These are phyloP conservation scores for Coemansia sp. DNA, from an alignment of 192 early-diverging fungal species.

Conservation along the genomic window DNA sequence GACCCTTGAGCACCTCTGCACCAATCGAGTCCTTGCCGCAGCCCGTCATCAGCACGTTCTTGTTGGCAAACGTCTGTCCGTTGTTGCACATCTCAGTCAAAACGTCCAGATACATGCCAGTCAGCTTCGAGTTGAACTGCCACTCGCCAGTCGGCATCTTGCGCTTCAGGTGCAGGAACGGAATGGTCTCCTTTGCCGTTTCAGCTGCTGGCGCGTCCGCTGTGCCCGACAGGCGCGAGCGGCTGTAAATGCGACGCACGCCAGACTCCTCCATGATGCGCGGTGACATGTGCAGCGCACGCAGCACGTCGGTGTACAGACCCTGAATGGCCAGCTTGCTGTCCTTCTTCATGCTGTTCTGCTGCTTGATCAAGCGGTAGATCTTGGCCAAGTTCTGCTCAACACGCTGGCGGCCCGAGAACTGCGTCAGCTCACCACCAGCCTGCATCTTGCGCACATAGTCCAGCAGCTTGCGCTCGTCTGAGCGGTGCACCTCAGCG, in stretches of 20 bases:
- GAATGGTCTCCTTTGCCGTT: constrained; percentile 66
- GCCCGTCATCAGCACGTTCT: constrained; percentile 85
- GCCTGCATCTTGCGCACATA: constrained; percentile 88
- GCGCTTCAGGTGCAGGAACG: constrained; percentile 75
- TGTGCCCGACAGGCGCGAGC: constrained; percentile 30
- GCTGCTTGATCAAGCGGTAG: constrained; percentile 76
- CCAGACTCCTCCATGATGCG: constrained; percentile 64
- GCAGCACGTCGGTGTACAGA: constrained; percentile 71
- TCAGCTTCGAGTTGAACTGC: constrained; percentile 79
- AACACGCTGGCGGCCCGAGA: constrained; percentile 72
- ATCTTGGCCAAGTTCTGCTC: constrained; percentile 76
- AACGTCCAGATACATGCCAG: constrained; percentile 79
- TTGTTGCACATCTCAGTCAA: constrained; percentile 75
- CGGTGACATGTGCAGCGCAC: constrained; percentile 73
- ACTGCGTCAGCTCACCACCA: constrained; percentile 70
- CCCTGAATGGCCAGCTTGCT: constrained; percentile 68
- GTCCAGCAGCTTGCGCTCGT: constrained; percentile 85
- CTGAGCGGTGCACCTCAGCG: constrained; percentile 78
- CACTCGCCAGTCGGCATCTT: constrained; percentile 69
- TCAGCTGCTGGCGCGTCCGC: constrained; percentile 16
- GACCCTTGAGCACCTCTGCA: constrained; percentile 84
- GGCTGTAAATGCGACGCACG: constrained; percentile 45
- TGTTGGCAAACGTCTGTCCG: constrained; percentile 84
- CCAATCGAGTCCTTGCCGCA: constrained; percentile 93
- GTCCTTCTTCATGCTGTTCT: constrained; percentile 75